Percentiles rank a stretch among this genome's conserved stretches.
These are phyloP conservation scores for Xerocomellus dryophilus DNA, from an alignment of 768 basidiomycete species.

Conservation along the genomic window DNA sequence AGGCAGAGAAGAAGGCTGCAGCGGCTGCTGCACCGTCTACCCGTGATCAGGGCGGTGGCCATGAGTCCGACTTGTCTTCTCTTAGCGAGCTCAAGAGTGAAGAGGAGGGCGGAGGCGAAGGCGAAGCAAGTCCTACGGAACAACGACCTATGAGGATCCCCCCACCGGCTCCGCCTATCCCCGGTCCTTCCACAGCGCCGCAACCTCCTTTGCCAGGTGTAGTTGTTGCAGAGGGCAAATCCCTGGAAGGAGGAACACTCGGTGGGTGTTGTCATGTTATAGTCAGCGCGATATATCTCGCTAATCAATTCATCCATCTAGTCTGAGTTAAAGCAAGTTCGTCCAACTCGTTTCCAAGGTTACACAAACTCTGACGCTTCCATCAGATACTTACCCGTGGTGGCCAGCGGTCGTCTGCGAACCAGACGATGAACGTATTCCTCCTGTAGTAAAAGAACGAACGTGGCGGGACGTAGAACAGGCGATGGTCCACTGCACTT, in stretches of 20 bases:
- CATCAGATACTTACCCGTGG: constrained; percentile 74
- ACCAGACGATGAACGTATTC: constrained; percentile 57
- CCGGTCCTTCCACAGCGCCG: constrained; percentile 4
- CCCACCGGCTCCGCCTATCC: constrained; percentile 3
- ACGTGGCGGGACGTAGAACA: constrained; percentile 31
- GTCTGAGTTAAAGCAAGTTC: constrained; percentile 84
- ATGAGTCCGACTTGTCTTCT: constrained; percentile 44
- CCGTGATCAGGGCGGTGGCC: constrained; percentile 16
- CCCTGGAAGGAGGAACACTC: constrained; percentile 56
- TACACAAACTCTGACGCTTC: constrained; percentile 5
- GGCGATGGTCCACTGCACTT: constrained; percentile 51
- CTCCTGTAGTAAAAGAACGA: constrained; percentile 35
- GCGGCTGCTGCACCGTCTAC: constrained; percentile 3
- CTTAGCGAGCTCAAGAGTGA: constrained; percentile 44
- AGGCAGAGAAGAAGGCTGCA: constrained; percentile 33
- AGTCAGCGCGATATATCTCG: not conserved
- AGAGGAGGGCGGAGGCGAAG: constrained; percentile 16
- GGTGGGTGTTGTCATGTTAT: constrained; percentile 41
- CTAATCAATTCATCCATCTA: constrained; percentile 26
- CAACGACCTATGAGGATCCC: not conserved
- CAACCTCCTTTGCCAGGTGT: constrained; percentile 30
- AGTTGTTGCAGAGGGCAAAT: constrained; percentile 33
- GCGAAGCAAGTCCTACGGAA: constrained; percentile 9
- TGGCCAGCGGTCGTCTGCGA: constrained; percentile 82
- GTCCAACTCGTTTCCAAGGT: constrained; percentile 12